Evolutionary conservation across 441 rosid species (phyloP).

Genomic region (Euphorbia schlechtendalii): DNA sequence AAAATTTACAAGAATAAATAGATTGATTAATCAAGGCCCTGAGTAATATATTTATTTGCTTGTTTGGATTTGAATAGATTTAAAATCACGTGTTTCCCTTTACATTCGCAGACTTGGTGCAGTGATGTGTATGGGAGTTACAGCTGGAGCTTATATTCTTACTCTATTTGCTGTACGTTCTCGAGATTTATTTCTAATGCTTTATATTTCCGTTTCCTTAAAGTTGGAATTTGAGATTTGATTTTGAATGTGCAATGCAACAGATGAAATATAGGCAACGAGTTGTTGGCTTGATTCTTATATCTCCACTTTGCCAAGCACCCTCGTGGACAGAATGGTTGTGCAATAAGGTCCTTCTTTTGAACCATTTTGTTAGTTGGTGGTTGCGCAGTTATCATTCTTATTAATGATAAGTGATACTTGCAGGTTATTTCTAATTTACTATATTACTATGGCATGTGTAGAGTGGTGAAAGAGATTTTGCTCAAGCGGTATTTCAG

Average conservation of each 20-base stretch:
- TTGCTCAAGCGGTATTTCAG: constrained; percentile 86
- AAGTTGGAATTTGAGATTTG: constrained; percentile 6
- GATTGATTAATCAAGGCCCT: too few species aligned
- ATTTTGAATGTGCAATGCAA: constrained; percentile 13
- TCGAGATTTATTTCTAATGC: constrained; percentile 9
- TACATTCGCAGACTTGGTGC: constrained; percentile 60
- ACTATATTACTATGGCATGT: constrained; percentile 60
- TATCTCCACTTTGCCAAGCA: constrained; percentile 85
- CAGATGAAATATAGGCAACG: constrained; percentile 88
- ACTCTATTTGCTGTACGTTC: constrained; percentile 77
- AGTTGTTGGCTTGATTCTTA: constrained; percentile 80
- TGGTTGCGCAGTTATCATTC: constrained; percentile 9
- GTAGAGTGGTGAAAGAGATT: constrained; percentile 70
- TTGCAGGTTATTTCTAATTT: constrained; percentile 76
- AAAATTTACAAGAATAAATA: not conserved
- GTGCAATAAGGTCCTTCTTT: constrained; percentile 63
- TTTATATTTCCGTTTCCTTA: not conserved
- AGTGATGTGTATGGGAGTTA: constrained; percentile 96
- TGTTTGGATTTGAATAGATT: not conserved
- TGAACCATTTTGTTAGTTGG: constrained; percentile 13
- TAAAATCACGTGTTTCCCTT: constrained; percentile 11
- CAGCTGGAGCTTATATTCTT: constrained; percentile 95
- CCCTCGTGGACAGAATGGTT: constrained; percentile 99
- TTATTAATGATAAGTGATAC: constrained; percentile 11
- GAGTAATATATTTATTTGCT: too few species aligned